Base-by-base conservation (phyloP, 2,329 filamentous ascomycete genomes). In the Chrysoporthe austroafricana region DNA sequence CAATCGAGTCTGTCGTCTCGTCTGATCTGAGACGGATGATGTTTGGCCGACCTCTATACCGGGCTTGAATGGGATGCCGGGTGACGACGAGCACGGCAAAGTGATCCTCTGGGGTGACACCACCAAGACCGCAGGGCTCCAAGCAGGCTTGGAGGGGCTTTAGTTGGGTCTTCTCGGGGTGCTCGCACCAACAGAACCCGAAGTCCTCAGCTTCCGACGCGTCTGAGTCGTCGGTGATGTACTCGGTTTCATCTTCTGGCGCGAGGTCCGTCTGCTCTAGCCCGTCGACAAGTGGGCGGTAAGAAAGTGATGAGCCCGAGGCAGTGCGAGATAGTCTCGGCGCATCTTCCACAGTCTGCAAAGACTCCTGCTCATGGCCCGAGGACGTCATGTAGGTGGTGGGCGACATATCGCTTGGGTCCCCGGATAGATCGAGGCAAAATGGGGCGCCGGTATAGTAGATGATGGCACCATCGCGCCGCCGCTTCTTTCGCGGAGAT, bases 371-470 rank as follows among this genome's bases (percentile, higher is more conserved):
- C 48, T 79, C 79, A 65, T 80, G 79, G 1, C 78, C 80, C 11
- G 79, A 80, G n/a, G 82, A 83, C 4, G 81, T 79, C 77, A 85
- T 78, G 67, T 85, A 81, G 1, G 85, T 83, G 2, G 82, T 76
- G 1, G 83, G 82, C 0, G 82, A 84, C 1, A 77, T 70, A 32
- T 84, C 83, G 1, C 83, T 83, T 13, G 81, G 81, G 72, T 94
- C 90, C 1, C 90, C 90, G 18, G 90, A 92, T 3, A 96, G 79
- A 76, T 97, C 93, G 1, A 90, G 94, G 76, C 89, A 96, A 76
- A 96, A 97, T 0, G 87, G 87, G 1, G 91, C 90, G 36, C 91
- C 91, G 69, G 86, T 92, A 76, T 95, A 96, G 74, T 94, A 96
- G 21, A 95, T 93, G 71, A 96, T 91, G 1, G 91, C 89, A 9